phyloP scores from a whole-genome alignment of 352 stramenopile genomes.

The Pelagophyceae sp. region DNA sequence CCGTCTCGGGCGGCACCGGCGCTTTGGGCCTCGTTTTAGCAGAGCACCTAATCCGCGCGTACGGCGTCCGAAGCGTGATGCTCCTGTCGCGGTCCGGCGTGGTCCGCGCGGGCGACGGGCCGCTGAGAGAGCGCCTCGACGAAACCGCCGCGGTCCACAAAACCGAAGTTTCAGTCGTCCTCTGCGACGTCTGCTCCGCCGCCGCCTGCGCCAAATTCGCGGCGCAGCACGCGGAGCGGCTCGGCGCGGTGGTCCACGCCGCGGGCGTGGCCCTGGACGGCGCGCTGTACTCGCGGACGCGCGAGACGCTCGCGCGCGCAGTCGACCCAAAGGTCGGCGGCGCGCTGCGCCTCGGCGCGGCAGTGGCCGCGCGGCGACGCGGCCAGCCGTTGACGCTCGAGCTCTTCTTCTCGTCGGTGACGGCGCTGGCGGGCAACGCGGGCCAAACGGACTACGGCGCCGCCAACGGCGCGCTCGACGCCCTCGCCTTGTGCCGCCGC shows the following conservation, averaged over 20 bases:
- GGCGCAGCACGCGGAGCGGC: background rate
- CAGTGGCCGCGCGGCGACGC: background rate
- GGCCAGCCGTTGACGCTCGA: constrained; percentile 9
- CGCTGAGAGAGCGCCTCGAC: background rate
- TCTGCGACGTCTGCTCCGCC: background rate
- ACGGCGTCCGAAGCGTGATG: constrained; percentile 11
- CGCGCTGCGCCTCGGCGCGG: background rate
- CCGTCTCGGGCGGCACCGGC: constrained; percentile 8
- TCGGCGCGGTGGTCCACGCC: constrained; percentile 20
- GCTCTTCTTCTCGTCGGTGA: constrained; percentile 21
- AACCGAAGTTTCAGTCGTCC: background rate
- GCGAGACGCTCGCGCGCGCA: background rate
- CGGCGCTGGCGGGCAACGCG: constrained; percentile 14
- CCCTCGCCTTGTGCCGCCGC: background rate
- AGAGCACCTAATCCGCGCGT: background rate
- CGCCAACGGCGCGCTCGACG: constrained; percentile 23
- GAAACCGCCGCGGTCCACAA: background rate
- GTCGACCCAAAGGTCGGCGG: background rate
- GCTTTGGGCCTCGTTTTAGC: constrained; percentile 11
- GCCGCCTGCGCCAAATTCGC: background rate
- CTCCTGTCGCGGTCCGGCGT: constrained; percentile 12
- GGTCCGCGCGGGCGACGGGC: background rate
- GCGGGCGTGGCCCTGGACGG: constrained; percentile 22
- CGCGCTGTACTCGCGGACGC: background rate
- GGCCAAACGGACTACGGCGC: constrained; percentile 27